phyloP scores from a whole-genome alignment of 139 green algal genomes.

The Limnomonas spitsbergensis region DNA sequence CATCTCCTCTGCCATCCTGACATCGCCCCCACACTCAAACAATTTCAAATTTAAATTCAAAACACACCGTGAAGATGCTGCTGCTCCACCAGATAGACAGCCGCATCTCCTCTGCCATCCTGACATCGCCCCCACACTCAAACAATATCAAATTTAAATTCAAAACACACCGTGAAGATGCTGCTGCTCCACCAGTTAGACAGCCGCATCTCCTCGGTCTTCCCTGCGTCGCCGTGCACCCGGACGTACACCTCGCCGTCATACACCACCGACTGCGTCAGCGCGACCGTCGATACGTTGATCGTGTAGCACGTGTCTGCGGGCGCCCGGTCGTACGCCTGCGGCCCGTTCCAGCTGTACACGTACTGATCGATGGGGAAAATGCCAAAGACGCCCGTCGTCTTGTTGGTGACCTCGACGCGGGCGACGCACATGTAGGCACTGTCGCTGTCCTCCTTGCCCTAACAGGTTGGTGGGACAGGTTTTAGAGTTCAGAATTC shows the following conservation, averaged over 20 bases:
- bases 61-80: too few relatives aligned
- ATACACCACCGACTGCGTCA: not conserved
- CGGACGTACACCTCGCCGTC: not conserved
- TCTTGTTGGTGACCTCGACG: not conserved
- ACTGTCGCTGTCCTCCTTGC: not conserved
- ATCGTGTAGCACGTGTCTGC: not conserved
- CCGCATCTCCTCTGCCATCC: not conserved
- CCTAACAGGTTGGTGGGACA: not conserved
- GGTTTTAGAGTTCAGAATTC: too few relatives aligned
- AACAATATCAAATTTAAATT: too few relatives aligned
- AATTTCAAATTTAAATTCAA: too few relatives aligned
- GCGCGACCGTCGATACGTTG: not conserved
- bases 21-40: too few relatives aligned
- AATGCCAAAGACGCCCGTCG: not conserved
- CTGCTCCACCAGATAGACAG: constrained; percentile 1
- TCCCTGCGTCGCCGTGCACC: not conserved
- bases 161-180: not conserved
- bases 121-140: not conserved
- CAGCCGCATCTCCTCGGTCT: constrained; percentile 2
- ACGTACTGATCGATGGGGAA: not conserved
- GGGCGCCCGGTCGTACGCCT: not conserved
- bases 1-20: too few relatives aligned
- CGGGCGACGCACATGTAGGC: not conserved
- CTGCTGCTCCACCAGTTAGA: constrained; percentile 9
- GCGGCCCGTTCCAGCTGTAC: not conserved